Conservation (phyloP, 805 yeast species). For the Pichia scutulata region DNA sequence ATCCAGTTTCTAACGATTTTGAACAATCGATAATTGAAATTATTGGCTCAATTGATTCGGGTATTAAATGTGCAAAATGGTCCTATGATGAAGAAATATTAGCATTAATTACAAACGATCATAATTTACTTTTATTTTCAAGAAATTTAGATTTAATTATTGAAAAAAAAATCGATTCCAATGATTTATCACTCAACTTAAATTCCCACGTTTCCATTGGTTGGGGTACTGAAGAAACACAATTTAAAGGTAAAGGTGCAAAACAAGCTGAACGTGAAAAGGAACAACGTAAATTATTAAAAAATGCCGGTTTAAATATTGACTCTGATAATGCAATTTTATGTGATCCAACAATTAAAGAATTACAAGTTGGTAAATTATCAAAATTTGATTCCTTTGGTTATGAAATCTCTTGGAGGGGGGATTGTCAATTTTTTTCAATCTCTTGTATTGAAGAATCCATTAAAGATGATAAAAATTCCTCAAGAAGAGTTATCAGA, state of each 20-base stretch:
- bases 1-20: slow-evolving; percentile 35
- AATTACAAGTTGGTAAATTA: slow-evolving; percentile 59
- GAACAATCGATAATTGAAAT: slow-evolving; percentile 58
- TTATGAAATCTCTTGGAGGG: slow-evolving; percentile 79
- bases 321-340: slow-evolving; percentile 46
- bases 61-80: slow-evolving; percentile 72
- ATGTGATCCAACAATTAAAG: slow-evolving; percentile 84
- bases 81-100: slow-evolving; percentile 87
- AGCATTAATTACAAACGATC: slow-evolving; percentile 55
- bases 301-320: slow-evolving; percentile 59
- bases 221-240: slow-evolving; percentile 97
- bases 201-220: slow-evolving; percentile 92
- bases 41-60: slow-evolving; percentile 78
- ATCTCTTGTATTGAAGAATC: slow-evolving; percentile 49
- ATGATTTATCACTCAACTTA: slow-evolving; percentile 47
- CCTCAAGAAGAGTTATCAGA: slow-evolving; percentile 68
- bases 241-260: slow-evolving; percentile 90
- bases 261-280: slow-evolving; percentile 64
- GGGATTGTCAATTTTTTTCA: slow-evolving; percentile 82
- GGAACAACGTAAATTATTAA: slow-evolving; percentile 30
- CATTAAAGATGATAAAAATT: slow-evolving; percentile 25
- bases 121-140: slow-evolving; percentile 58
- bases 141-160: slow-evolving; percentile 72
- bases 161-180: slow-evolving; percentile 49
- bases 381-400: slow-evolving; percentile 45